A percentile compares a stretch with the other conserved stretches of the same genome.
Conservation (phyloP, 148 eudicot species). For the Rhododendron ferrugineum region DNA sequence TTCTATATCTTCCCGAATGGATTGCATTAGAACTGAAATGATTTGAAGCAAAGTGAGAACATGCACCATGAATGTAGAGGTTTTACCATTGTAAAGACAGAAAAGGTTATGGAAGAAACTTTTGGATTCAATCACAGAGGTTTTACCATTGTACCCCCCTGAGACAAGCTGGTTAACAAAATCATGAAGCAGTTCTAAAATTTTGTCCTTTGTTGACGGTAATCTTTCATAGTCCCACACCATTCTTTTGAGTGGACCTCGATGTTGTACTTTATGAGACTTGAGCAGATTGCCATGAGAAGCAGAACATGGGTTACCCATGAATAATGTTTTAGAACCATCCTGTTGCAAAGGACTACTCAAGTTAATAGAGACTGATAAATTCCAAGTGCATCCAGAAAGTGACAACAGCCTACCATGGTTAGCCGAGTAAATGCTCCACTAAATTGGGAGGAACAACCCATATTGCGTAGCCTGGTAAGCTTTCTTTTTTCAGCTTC, state of each 20-base stretch:
- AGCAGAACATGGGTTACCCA: constrained; percentile 65
- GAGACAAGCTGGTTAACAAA: constrained; percentile 69
- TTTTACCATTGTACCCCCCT: constrained; percentile 95
- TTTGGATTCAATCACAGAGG: not conserved
- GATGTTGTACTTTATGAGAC: constrained; percentile 47
- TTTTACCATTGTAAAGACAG: not conserved
- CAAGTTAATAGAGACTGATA: constrained; percentile 3
- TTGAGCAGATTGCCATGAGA: constrained; percentile 51
- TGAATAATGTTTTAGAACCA: constrained; percentile 73
- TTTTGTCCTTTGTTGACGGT: constrained; percentile 54
- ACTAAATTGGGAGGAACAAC: constrained; percentile 62
- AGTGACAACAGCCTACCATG: constrained; percentile 46
- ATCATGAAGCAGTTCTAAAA: constrained; percentile 51
- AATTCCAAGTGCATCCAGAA: not conserved
- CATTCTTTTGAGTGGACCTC: constrained; percentile 65
- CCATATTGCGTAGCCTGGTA: constrained; percentile 41
- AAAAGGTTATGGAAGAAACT: not conserved
- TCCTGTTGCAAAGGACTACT: constrained; percentile 42
- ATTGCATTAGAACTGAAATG: constrained; percentile 78
- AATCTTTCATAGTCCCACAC: constrained; percentile 50
- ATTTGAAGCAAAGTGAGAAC: constrained; percentile 17
- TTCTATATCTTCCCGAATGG: constrained; percentile 70
- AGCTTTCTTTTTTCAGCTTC: constrained; percentile 66
- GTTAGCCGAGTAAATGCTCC: constrained; percentile 80
- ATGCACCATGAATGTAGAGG: not conserved